A percentile compares a stretch with the other conserved stretches of the same genome.
Evolutionary conservation across 805 yeast species (phyloP).

Genomic region (Lachancea mirantina): DNA sequence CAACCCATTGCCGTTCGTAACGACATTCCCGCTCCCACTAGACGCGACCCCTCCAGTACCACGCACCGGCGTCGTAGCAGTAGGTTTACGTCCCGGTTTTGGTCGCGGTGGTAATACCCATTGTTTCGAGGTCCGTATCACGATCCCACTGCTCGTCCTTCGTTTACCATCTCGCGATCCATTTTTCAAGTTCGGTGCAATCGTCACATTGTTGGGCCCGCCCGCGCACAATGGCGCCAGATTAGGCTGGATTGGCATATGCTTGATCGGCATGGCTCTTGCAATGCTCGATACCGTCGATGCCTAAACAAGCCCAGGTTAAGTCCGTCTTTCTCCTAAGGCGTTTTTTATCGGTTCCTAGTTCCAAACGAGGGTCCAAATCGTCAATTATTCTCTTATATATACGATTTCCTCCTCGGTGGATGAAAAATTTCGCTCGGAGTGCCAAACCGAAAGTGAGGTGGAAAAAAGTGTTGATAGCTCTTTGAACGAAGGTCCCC

Average conservation of each 20-base stretch:
- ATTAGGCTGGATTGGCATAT: conserved; percentile 16
- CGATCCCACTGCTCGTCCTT: conserved; percentile 18
- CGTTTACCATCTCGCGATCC: conserved; percentile 14
- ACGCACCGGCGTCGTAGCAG: conserved; percentile 5
- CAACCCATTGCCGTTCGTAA: neutral
- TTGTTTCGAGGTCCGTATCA: conserved; percentile 57
- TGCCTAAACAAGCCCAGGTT: too few relatives aligned
- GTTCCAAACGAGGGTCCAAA: too few relatives aligned
- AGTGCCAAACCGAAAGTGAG: too few relatives aligned
- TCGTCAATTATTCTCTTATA: too few relatives aligned
- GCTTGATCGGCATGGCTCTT: conserved; percentile 10
- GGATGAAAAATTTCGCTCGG: conserved; percentile 3
- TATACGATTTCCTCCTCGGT: too few relatives aligned
- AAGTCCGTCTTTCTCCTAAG: too few relatives aligned
- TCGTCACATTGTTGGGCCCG: conserved; percentile 4
- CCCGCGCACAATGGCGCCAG: conserved; percentile 3
- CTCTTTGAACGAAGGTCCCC: neutral
- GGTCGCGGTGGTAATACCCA: conserved; percentile 87
- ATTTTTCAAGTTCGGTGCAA: conserved; percentile 10
- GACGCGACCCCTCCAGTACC: neutral
- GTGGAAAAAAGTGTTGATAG: conserved; percentile 1
- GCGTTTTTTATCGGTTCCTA: too few relatives aligned
- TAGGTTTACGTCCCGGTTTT: conserved; percentile 55
- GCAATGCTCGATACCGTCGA: too few relatives aligned
- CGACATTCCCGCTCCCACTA: conserved; percentile 7